Conservation (phyloP, 768 basidiomycete genomes). For the Clathrus columnatus region DNA sequence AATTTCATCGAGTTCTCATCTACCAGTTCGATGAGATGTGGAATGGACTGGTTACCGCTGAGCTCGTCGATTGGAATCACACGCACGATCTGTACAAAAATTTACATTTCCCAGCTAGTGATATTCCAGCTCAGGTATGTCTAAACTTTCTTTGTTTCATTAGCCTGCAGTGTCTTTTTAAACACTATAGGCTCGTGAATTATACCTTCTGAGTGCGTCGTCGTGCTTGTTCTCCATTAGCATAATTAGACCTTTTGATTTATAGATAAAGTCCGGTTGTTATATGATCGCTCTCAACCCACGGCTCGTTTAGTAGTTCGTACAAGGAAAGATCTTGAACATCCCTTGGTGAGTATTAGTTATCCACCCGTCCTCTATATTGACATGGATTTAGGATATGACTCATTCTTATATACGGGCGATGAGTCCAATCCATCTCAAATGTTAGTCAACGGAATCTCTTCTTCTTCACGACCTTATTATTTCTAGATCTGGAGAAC, state of each 20-base stretch:
- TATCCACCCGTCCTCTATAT: neutral
- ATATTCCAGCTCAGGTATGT: constrained; percentile 59
- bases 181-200: constrained; percentile 13
- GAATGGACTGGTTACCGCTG: constrained; percentile 73
- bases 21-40: constrained; percentile 79
- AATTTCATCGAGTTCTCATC: constrained; percentile 72
- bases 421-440: constrained; percentile 80
- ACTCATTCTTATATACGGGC: constrained; percentile 78
- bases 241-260: neutral
- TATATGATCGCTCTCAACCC: constrained; percentile 64
- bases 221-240: neutral
- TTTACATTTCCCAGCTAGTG: constrained; percentile 59
- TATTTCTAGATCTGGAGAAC: constrained; percentile 51
- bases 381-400: constrained; percentile 71
- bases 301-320: constrained; percentile 68
- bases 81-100: constrained; percentile 68
- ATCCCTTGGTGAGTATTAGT: constrained; percentile 50
- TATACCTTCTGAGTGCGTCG: constrained; percentile 14
- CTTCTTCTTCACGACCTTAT: constrained; percentile 2
- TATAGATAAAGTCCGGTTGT: constrained; percentile 63
- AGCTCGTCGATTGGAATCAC: constrained; percentile 69
- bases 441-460: constrained; percentile 38
- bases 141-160: neutral
- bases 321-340: constrained; percentile 51
- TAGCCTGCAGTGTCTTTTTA: neutral